Evolutionary conservation across 495 filamentous ascomycete genomes (phyloP).

Genomic region (Staphylotrichum longicolle): DNA sequence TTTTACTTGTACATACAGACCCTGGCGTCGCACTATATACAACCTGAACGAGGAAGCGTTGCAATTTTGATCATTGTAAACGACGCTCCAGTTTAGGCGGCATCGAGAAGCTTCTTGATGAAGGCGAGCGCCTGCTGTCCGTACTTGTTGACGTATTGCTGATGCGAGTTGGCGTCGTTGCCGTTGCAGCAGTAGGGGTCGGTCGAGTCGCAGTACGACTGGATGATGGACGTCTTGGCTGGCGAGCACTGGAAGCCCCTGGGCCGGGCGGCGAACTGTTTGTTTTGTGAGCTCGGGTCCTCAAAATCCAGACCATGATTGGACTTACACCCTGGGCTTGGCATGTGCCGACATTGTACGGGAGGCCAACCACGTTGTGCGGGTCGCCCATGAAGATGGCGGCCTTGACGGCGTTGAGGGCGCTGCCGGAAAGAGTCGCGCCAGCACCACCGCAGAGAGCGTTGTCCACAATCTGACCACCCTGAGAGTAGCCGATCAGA

Average conservation of each 20-base stretch:
- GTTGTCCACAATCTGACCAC: slow-evolving; percentile 63
- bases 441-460: slow-evolving; percentile 60
- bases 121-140: slow-evolving; percentile 39
- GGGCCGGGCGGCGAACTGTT: slow-evolving; percentile 56
- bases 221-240: slow-evolving; percentile 48
- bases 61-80: too few relatives aligned
- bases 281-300: not conserved
- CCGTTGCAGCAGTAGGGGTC: slow-evolving; percentile 69
- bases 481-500: slow-evolving; percentile 62
- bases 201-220: slow-evolving; percentile 62
- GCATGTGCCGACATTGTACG: slow-evolving; percentile 63
- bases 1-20: not conserved
- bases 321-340: slow-evolving; percentile 53
- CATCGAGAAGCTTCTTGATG: slow-evolving; percentile 21
- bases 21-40: not conserved
- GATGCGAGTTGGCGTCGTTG: slow-evolving; percentile 56
- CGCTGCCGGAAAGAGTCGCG: slow-evolving; percentile 47
- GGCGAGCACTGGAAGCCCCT: slow-evolving; percentile 55
- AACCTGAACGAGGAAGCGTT: too few relatives aligned
- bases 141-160: slow-evolving; percentile 57
- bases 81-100: slow-evolving; percentile 4
- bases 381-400: slow-evolving; percentile 65
- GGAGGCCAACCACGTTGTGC: slow-evolving; percentile 49
- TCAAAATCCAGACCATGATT: too few relatives aligned
- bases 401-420: slow-evolving; percentile 48